A percentile compares a stretch with the other conserved stretches of the same genome.
These are phyloP conservation scores for Phytophthora syringae DNA, from an alignment of 352 stramenopile species.

Conservation along the genomic window DNA sequence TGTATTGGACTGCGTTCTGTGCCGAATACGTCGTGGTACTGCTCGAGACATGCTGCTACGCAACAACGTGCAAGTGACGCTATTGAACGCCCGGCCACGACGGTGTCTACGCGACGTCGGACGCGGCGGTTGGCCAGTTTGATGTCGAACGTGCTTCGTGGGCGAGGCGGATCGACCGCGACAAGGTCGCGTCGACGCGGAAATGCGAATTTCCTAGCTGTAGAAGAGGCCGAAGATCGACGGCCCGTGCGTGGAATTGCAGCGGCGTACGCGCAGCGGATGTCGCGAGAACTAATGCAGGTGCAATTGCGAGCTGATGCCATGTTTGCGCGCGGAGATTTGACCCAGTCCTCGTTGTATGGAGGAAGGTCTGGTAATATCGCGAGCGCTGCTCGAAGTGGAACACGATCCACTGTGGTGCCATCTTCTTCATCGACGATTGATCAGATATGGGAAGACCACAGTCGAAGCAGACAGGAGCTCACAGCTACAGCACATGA, in stretches of 20 bases:
- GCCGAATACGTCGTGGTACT: constrained; percentile 77
- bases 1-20: constrained; percentile 70
- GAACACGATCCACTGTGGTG: constrained; percentile 38
- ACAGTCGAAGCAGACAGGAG: constrained; percentile 56
- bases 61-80: constrained; percentile 59
- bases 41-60: constrained; percentile 46
- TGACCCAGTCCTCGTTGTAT: constrained; percentile 54
- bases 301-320: constrained; percentile 71
- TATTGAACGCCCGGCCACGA: constrained; percentile 59
- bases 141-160: constrained; percentile 73
- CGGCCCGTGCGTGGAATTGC: constrained; percentile 68
- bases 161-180: constrained; percentile 11
- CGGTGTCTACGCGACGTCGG: constrained; percentile 62
- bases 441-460: constrained; percentile 73
- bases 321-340: constrained; percentile 77
- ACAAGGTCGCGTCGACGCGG: constrained; percentile 26
- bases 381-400: constrained; percentile 12
- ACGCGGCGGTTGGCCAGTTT: constrained; percentile 73
- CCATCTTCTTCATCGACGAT: constrained; percentile 22
- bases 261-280: constrained; percentile 71
- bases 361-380: constrained; percentile 13
- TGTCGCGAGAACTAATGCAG: constrained; percentile 79
- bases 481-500: constrained; percentile 33
- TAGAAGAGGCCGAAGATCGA: constrained; percentile 34
- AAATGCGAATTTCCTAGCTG: constrained; percentile 32